Base-by-base conservation (phyloP, 495 filamentous ascomycete species). In the Aspergillus hancockii region DNA sequence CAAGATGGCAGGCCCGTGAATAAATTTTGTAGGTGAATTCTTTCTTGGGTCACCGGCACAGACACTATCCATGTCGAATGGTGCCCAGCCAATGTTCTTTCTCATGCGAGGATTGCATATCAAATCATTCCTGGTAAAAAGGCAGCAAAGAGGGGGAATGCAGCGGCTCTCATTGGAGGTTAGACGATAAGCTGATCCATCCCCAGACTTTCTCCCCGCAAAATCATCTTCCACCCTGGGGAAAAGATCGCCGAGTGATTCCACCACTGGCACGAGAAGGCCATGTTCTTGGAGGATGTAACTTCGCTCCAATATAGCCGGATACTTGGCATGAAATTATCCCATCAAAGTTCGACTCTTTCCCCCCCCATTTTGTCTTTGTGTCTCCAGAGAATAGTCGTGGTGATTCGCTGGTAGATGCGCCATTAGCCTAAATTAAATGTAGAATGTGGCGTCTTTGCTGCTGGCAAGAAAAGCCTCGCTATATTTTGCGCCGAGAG, bases 181-280 rank as follows among this genome's bases (percentile, higher is more conserved):
- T 21, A 45, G 54, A 40, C 10, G 47, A 52, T 52, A 21, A 23
- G 38, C 22, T 49, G 32, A 23, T 50, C 49, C 36, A 43, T 51
- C 54, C 54, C 54, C 61, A 47, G 53, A 54, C 36, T 45, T 57
- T 57, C 30, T 14, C 46, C 21, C 55, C 31, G 40, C 41, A 57
- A 57, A 49, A 12, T 3, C 19, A 49, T 23, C 38, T 54, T 45
- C 34, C 58, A 55, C 7, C 43, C 43, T 45, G 40, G 28, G 63
- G 55, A 22, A 56, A 57, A 52, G 58, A 58, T 64, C 32, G 49
- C 34, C 58, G 45, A 41, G 31, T 50, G 45, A 54, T 47, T 51
- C 57, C 54, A 55, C 58, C 58, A 60, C 28, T 60, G 22, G 49
- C 49, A 30, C 49, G 5, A 56, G 38, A 18, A 16, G 38, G 32